phyloP scores from a whole-genome alignment of 164 flowering plant genomes.

The Litsea cubeba region DNA sequence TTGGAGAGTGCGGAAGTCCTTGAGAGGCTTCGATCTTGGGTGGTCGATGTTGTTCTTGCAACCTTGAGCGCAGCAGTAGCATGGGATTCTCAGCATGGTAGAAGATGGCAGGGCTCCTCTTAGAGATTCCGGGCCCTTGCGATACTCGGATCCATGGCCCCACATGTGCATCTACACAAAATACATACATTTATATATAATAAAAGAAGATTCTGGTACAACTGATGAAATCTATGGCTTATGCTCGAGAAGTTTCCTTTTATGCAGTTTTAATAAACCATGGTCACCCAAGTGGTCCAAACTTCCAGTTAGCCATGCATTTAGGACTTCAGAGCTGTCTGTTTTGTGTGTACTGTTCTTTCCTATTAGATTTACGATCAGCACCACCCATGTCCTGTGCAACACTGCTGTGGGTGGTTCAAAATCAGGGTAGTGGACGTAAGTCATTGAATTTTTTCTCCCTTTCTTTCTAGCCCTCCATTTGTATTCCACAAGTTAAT shows the following conservation, averaged over 20 bases:
- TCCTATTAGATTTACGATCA: background rate
- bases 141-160: constrained; percentile 70
- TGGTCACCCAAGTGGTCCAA: background rate
- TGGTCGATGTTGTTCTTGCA: constrained; percentile 69
- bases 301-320: background rate
- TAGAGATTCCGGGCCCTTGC: constrained; percentile 54
- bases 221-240: background rate
- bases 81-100: constrained; percentile 49
- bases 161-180: constrained; percentile 60
- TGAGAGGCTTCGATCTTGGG: constrained; percentile 63
- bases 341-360: background rate
- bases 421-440: too few species aligned
- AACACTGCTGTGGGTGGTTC: too few species aligned
- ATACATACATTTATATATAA: background rate
- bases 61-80: constrained; percentile 67
- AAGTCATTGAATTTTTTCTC: too few species aligned
- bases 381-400: too few species aligned
- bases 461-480: too few species aligned
- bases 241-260: background rate
- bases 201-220: background rate
- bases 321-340: background rate
- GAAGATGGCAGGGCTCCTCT: constrained; percentile 49
- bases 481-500: too few species aligned
- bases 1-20: constrained; percentile 70
- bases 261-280: too few species aligned